These are phyloP conservation scores for Shiraia bambusicola DNA, from an alignment of 2,329 filamentous ascomycete genomes.

Conservation along the genomic window DNA sequence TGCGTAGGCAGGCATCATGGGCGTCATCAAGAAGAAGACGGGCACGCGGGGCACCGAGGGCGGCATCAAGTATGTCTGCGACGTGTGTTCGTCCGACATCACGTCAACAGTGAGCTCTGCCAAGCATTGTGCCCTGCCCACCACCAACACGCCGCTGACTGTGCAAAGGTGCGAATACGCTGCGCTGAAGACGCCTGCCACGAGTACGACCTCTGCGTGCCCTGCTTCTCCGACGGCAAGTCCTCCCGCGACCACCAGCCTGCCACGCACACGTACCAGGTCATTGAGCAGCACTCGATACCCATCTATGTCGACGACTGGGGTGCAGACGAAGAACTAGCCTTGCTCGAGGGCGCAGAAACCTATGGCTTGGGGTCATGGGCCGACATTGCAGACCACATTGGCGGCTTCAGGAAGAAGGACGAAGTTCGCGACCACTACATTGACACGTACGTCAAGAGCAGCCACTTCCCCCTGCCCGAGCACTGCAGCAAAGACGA, in stretches of 20 bases:
- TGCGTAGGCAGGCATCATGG: slow-evolving; percentile 66
- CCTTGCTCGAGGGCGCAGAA: slow-evolving; percentile 89
- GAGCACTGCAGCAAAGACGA: slow-evolving; percentile 82
- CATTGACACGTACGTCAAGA: slow-evolving; percentile 81
- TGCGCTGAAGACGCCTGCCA: slow-evolving; percentile 76
- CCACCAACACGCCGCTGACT: slow-evolving; percentile 6
- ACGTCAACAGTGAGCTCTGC: slow-evolving; percentile 78
- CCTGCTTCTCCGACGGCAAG: slow-evolving; percentile 85
- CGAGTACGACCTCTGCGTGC: slow-evolving; percentile 96
- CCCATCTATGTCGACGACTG: slow-evolving; percentile 93
- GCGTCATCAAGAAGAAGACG: slow-evolving; percentile 94
- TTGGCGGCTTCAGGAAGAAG: slow-evolving; percentile 90
- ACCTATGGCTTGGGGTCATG: slow-evolving; percentile 96
- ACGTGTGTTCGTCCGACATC: slow-evolving; percentile 94
- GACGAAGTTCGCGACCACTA: slow-evolving; percentile 97
- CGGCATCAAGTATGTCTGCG: slow-evolving; percentile 85
- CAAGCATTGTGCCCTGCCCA: not conserved
- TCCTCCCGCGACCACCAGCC: slow-evolving; percentile 83
- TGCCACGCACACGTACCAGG: slow-evolving; percentile 80
- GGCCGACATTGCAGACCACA: slow-evolving; percentile 97
- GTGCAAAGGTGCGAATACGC: slow-evolving; percentile 79
- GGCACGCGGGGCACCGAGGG: slow-evolving; percentile 79
- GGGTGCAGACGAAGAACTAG: slow-evolving; percentile 95
- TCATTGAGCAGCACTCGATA: slow-evolving; percentile 98
- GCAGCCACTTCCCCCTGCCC: slow-evolving; percentile 80